A percentile compares a stretch with the other conserved stretches of the same genome.
Evolutionary conservation across 1,284 basidiomycete genomes (phyloP).

Genomic region (Melampsora americana): DNA sequence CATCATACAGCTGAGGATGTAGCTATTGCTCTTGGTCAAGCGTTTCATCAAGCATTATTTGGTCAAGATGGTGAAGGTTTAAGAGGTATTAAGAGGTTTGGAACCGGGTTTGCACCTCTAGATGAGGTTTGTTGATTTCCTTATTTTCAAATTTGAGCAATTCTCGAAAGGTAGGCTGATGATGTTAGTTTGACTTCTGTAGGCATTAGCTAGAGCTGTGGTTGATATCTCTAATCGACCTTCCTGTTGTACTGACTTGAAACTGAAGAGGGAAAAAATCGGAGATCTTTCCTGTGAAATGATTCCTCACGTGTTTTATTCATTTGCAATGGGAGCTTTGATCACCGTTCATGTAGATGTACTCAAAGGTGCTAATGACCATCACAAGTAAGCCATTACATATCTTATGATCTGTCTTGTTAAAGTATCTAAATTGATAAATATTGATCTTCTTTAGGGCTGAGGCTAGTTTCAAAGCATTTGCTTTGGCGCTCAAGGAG

Average conservation of each 20-base stretch:
- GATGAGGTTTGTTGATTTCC: slow-evolving; percentile 68
- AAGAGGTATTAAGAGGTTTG: slow-evolving; percentile 89
- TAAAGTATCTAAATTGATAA: neutral
- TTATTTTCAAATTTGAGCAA: neutral
- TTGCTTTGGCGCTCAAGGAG: slow-evolving; percentile 90
- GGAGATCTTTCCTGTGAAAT: slow-evolving; percentile 84
- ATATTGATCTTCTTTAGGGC: slow-evolving; percentile 60
- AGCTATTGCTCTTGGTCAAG: slow-evolving; percentile 61
- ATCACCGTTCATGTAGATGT: slow-evolving; percentile 89
- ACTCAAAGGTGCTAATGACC: slow-evolving; percentile 91
- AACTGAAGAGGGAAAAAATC: slow-evolving; percentile 89
- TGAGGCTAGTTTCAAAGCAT: slow-evolving; percentile 95
- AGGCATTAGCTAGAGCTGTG: slow-evolving; percentile 91
- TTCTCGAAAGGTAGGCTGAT: neutral
- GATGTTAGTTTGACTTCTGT: slow-evolving; percentile 32
- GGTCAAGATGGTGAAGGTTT: slow-evolving; percentile 61
- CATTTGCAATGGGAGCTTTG: slow-evolving; percentile 86
- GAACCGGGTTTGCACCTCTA: slow-evolving; percentile 91
- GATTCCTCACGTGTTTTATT: slow-evolving; percentile 92
- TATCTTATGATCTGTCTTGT: neutral
- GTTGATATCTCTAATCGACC: slow-evolving; percentile 97
- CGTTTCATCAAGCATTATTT: slow-evolving; percentile 92
- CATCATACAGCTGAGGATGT: slow-evolving; percentile 95
- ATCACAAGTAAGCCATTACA: slow-evolving; percentile 73
- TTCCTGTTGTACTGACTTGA: slow-evolving; percentile 87